Evolutionary conservation across 805 yeast genomes (phyloP).

Genomic region (Candida maris): DNA sequence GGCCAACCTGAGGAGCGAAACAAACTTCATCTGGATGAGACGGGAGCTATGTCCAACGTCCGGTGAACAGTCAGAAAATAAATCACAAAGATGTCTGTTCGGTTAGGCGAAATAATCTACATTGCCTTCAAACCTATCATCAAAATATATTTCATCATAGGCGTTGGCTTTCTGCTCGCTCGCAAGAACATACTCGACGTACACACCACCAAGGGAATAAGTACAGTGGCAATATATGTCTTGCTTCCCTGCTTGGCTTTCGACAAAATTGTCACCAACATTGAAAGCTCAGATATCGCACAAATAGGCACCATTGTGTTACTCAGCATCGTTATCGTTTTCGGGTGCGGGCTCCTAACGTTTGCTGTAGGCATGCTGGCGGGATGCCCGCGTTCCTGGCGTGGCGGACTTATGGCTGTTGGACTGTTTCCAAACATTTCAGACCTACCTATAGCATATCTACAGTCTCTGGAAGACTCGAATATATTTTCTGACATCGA

Average conservation of each 20-base stretch:
- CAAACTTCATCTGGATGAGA: no score
- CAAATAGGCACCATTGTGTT: constrained; percentile 62
- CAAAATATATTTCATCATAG: constrained; percentile 72
- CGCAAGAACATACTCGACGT: constrained; percentile 60
- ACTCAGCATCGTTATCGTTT: constrained; percentile 42
- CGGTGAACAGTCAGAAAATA: no score
- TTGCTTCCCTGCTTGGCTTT: constrained; percentile 75
- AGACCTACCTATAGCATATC: constrained; percentile 82
- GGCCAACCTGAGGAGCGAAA: no score
- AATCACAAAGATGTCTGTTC: constrained; percentile 12
- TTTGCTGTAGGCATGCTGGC: constrained; percentile 41
- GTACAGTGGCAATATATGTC: constrained; percentile 64
- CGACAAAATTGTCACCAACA: constrained; percentile 62
- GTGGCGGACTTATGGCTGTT: constrained; percentile 66
- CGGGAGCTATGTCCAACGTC: no score
- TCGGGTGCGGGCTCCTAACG: constrained; percentile 42
- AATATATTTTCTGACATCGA: constrained; percentile 56
- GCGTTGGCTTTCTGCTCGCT: constrained; percentile 63
- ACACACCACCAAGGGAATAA: constrained; percentile 63
- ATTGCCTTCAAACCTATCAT: constrained; percentile 82
- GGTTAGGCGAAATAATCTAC: constrained; percentile 66
- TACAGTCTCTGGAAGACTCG: constrained; percentile 67
- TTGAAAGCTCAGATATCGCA: constrained; percentile 65
- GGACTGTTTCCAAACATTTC: constrained; percentile 77
- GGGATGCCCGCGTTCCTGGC: constrained; percentile 68